These are phyloP conservation scores for Thielaviopsis musarum DNA, from an alignment of 2,329 filamentous ascomycete genomes.

Conservation along the genomic window DNA sequence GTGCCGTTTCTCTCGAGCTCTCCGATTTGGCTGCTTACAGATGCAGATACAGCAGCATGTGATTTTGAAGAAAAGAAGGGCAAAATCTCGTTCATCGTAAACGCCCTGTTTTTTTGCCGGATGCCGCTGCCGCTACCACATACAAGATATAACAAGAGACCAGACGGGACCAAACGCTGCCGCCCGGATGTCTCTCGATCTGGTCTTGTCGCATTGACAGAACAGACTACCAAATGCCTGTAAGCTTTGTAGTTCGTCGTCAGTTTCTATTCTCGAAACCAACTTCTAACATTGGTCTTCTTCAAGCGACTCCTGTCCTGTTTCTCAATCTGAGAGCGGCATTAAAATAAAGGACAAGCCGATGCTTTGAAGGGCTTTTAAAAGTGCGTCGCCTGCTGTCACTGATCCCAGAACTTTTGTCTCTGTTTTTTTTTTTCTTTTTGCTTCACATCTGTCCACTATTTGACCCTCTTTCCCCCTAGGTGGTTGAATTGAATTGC, in stretches of 20 bases:
- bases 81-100: no score
- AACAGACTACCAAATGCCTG: neutral
- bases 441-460: no score
- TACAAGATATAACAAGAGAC: neutral
- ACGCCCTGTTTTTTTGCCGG: no score
- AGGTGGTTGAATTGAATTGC: no score
- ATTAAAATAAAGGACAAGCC: neutral
- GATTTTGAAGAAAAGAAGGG: no score
- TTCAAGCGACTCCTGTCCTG: constrained; percentile 4
- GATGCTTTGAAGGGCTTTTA: neutral
- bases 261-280: constrained; percentile 7
- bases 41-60: no score
- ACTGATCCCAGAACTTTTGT: no score
- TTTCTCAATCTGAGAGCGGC: neutral
- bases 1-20: no score
- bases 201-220: neutral
- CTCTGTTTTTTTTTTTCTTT: neutral
- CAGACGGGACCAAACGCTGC: no score
- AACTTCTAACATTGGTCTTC: constrained; percentile 4
- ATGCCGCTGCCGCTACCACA: no score
- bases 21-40: no score
- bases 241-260: neutral
- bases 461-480: no score
- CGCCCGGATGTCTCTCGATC: neutral
- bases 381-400: neutral